Evolutionary conservation across 768 basidiomycete genomes (phyloP).

Genomic region (Mycena maculata): DNA sequence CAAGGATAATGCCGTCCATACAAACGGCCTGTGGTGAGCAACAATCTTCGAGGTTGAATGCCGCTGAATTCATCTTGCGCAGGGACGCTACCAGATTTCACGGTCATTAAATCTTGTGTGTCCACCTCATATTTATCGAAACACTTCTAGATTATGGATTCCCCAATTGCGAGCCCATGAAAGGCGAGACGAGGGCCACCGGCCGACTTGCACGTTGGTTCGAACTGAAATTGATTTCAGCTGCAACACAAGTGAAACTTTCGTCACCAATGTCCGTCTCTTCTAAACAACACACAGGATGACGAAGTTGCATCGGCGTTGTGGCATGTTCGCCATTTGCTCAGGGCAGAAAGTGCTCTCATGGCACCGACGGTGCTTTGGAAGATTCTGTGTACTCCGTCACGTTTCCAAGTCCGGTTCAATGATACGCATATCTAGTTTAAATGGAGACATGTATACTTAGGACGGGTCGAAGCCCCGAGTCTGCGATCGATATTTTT

Average conservation of each 20-base stretch:
- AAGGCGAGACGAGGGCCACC: constrained; percentile 27
- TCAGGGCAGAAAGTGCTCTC: constrained; percentile 17
- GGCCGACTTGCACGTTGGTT: constrained; percentile 19
- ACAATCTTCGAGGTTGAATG: not conserved
- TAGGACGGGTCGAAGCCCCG: too few relatives aligned
- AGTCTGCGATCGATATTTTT: too few relatives aligned
- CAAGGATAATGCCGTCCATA: constrained; percentile 13
- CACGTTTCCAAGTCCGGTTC: too few relatives aligned
- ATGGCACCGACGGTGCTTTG: constrained; percentile 1
- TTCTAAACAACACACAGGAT: constrained; percentile 1
- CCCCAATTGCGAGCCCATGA: constrained; percentile 22
- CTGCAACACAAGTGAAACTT: constrained; percentile 11
- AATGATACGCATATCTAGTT: too few relatives aligned
- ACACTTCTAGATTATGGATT: constrained; percentile 33
- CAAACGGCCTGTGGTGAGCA: constrained; percentile 28
- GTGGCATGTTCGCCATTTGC: constrained; percentile 39
- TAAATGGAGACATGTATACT: too few relatives aligned
- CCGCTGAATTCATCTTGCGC: not conserved
- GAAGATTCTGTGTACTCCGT: constrained; percentile 12
- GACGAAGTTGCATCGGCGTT: constrained; percentile 24
- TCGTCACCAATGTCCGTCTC: not conserved
- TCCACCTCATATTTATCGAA: too few relatives aligned
- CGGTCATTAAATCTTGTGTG: constrained; percentile 7
- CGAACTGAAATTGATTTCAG: constrained; percentile 9
- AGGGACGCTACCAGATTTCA: constrained; percentile 32